A percentile compares a stretch with the other conserved stretches of the same genome.
These are phyloP conservation scores for Xylaria nigripes DNA, from an alignment of 495 filamentous ascomycete genomes.

Conservation along the genomic window DNA sequence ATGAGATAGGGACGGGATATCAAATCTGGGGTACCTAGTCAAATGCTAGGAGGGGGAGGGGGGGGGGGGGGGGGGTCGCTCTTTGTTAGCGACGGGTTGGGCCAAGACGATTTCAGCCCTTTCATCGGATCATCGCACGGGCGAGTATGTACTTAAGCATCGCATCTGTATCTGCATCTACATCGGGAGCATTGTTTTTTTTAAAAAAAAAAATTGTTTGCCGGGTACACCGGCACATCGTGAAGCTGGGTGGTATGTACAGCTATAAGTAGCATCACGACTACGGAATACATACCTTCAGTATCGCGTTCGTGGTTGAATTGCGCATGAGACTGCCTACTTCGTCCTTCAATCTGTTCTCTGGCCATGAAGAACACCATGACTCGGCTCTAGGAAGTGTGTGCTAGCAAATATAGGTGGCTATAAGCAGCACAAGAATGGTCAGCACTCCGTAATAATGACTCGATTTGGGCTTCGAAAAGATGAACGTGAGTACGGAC, in stretches of 20 bases:
- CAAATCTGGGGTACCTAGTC: not conserved
- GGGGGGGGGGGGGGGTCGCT: conserved; percentile 2
- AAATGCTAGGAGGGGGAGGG: not conserved
- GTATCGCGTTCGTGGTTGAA: no score
- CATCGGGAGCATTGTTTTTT: not conserved
- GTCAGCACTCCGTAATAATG: not conserved
- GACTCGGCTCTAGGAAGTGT: not conserved
- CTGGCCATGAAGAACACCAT: not conserved
- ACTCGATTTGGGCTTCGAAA: no score
- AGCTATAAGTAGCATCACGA: not conserved
- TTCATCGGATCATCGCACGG: not conserved
- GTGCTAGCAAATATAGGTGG: no score
- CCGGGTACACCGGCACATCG: not conserved
- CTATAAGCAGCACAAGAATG: not conserved
- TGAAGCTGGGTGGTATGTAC: not conserved
- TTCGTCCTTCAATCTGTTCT: no score
- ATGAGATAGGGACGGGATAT: conserved; percentile 14
- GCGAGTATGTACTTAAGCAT: not conserved
- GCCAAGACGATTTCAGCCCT: not conserved
- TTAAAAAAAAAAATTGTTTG: not conserved
- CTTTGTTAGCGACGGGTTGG: not conserved
- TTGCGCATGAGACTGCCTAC: no score
- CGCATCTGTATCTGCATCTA: not conserved
- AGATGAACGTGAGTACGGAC: no score
- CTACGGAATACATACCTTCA: no score